Base-by-base conservation (phyloP, 805 yeast genomes). In the Yarrowia keelungensis region DNA sequence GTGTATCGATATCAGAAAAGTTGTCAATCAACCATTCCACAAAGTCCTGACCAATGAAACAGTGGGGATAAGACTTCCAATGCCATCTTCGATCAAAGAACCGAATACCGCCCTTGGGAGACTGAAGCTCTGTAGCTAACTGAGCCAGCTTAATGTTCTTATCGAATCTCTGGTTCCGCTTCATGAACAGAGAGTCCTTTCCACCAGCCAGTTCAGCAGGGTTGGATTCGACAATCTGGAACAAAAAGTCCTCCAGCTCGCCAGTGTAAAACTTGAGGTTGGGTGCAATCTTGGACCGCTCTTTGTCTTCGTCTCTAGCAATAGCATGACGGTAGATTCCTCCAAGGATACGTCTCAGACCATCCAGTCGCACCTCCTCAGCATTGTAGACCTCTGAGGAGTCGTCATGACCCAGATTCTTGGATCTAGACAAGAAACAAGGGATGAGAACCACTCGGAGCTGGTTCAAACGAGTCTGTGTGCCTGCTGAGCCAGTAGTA, bases 331-430 rank as follows among this genome's bases (percentile, higher is more conserved):
- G 88, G 14, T 92, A 84, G 38, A 85, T 78, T 0, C 86, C 81
- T 69, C 89, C 88, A 70, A 78, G 67, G 41, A 91, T 79, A 56
- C 87, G 86, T 54, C 94, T 81, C 22, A 94, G 80, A 0, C 98
- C 99, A 76, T 94, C 98, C n/a, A 94, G 84, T 69, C 97, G 80
- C n/a, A 90, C 85, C 77, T 94, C 98, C 75, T 94, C 99, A 2
- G 89, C 87, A 0, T 87, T 85, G 64, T 93, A 80, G 35, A 83
- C 82, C 72, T 91, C 97, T 83, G 78, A 39, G 81, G 83, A 75
- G 78, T 80, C 43, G 81, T 76, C 72, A 82, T 74, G 15, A 79
- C 71, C 46, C 14, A 62, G 46, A 7, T 59, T 59, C 22, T 62
- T 62, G 12, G 67, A 62, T 7, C 47, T 12, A 9, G 56, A 39